Base-by-base conservation (phyloP, 306 rosid species). In the Trichosanthes truncata region DNA sequence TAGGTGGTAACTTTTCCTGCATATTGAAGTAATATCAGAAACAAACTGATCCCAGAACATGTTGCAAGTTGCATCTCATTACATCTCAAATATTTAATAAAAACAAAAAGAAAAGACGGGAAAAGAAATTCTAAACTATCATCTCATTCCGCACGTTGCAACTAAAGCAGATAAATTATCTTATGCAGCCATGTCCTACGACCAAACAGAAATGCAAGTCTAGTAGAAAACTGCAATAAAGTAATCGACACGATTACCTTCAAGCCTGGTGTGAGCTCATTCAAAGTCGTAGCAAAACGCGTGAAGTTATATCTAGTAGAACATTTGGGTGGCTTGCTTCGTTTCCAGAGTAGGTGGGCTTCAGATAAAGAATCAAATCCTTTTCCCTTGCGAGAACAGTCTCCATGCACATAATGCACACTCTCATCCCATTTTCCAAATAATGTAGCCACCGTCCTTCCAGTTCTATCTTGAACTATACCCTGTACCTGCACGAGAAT, bases 341-440 rank as follows among this genome's bases (percentile, higher is more conserved):
- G 85, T 84, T 86, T 89, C 99, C 99, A 96, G 61, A 96, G 97
- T 67, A 90, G 82, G 82, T 26, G 87, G 76, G 99, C 87, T 59
- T 96, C 96, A 4, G 99, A 90, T 71, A 83, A 81, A 48, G 97
- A 88, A 48, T 93, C 96, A 0, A 82, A 86, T 82, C 94, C 95
- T 89, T 93, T 96, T 78, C 92, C 97, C 86, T 91, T 96, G 45
- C 87, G 91, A 7, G 89, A 71, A 85, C 84, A 87, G 87, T 96
- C 98, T 80, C 99, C 99, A 51, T 77, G 83, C 76, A 90, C 87
- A 81, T 85, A 96, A 84, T 91, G 90, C 92, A 96, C 89, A 88
- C 98, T 93, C 84, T 93, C 99, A 85, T 96, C 99, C 99, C 99
- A 96, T 85, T 96, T 96, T 67, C 99, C 99, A 82, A 90, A 89